Base-by-base conservation (phyloP, 352 stramenopile species). In the Globisporangium parvum region DNA sequence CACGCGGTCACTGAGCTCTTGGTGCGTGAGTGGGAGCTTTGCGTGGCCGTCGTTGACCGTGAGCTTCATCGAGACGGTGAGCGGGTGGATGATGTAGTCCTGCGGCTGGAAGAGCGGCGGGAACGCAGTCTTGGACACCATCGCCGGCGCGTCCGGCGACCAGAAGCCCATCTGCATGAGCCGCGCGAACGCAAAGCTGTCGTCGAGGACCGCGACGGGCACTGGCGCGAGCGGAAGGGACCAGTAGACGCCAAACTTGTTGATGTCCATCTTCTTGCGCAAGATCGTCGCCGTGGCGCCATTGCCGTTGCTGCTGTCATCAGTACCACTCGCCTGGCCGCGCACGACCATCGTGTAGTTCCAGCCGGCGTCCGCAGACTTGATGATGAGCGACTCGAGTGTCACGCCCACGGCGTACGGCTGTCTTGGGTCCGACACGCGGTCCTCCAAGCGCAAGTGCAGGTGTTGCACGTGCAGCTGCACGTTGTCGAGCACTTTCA, bases 401-500 rank as follows among this genome's bases (percentile, higher is more conserved):
- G 83, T 93, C 37, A 91, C 57, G 0, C 83, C 83, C 15, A 93
- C 69, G 0, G 80, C 79, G 47, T 79, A 91, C 9, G 79, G 71
- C 2, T 59, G 63, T 11, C 23, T 46, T 0, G 69, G 62, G 40
- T 74, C 62, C n/a, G 79, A 91, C 14, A 83, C 65, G 3, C 55
- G 31, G 67, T 93, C 83, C 41, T 93, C 83, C 45, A 93, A 59
- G 0, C 83, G 65, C 42, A 91, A 21, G 57, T 93, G 83, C 24
- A 91, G 67, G 56, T 88, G 77, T 61, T 89, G 80, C 26, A 93
- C 69, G 18, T 88, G 75, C 2, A 93, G 62, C 51, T 93, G 83
- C 44, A 93, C 71, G n/a, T 93, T 93, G 65, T 93, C 83, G 42
- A 93, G 72, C 51, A 81, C 67, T 50, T 93, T 93, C 33, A 87